Evolutionary conservation across 345 rosid genomes (phyloP), one percentile per base, ranked within the genome.

Genomic region (Ceriops decandra): DNA sequence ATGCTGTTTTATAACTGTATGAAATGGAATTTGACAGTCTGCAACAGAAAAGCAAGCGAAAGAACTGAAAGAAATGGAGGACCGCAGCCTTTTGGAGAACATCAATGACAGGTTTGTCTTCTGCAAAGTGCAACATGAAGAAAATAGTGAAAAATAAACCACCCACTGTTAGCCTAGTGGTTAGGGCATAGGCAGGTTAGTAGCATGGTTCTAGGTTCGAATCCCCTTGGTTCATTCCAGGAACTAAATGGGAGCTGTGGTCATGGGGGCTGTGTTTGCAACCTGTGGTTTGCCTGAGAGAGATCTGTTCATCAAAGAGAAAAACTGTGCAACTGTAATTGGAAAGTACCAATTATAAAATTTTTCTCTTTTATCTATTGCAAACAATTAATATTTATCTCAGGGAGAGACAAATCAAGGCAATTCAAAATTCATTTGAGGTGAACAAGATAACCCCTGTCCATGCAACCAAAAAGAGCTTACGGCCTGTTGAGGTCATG

Each of bases 361-460:
- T 13, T 30, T 54, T 67, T 60, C 19, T 21, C 16, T 28, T 63
- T 36, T 60, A 2, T 66, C 49, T 60, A 52, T 30, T 74, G 53
- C 60, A 38, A 53, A 67, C 32, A 22, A 9, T 69, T 66, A 15
- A 67, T 42, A 49, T 21, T 69, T 68, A 67, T 68, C 71, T 58
- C 88, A 95, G 97, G 87, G 93, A 87, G 74, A 90, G 93, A 63
- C 96, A 88, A 77, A 95, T 91, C 76, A 91, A 90, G 80, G 99
- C 86, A 65, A 95, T 95, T 60, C 90, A 88, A 77, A 89, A 92
- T 74, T 86, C 97, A 27, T 95, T 95, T 73, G 91, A 79, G 79
- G 93, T 95, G 51, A 77, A 82, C 86, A 95, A 95, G 82, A 75
- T 82, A 49, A 84, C 72, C 6, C 99, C 96, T 63, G 81, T 90